These are phyloP conservation scores for Apiospora koreana DNA, from an alignment of 2,329 filamentous ascomycete genomes.

Conservation along the genomic window DNA sequence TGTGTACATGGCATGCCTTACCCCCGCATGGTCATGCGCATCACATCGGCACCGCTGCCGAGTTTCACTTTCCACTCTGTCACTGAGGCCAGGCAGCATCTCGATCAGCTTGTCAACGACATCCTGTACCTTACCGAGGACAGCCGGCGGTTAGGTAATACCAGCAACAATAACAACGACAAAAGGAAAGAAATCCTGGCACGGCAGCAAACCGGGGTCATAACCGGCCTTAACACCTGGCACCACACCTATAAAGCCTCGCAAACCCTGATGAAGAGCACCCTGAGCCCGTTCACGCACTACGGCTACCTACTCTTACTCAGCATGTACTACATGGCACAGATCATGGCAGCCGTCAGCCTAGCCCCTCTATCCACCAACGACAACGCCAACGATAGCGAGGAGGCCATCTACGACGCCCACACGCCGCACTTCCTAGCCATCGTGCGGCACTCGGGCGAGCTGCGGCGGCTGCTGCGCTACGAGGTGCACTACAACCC, in stretches of 20 bases:
- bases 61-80: conserved; percentile 7
- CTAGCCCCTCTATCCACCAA: conserved; percentile 23
- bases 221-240: conserved; percentile 17
- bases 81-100: conserved; percentile 9
- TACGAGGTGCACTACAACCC: not conserved
- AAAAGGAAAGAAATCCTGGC: not conserved
- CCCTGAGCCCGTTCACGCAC: conserved; percentile 20
- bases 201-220: not conserved
- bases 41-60: not conserved
- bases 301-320: conserved; percentile 33
- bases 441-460: conserved; percentile 29
- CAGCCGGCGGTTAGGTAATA: not conserved
- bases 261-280: conserved; percentile 13
- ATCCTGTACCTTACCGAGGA: not conserved
- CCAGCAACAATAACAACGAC: not conserved
- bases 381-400: conserved; percentile 19
- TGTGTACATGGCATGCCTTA: conserved; percentile 21
- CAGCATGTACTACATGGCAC: conserved; percentile 43
- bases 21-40: conserved; percentile 18
- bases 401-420: conserved; percentile 40
- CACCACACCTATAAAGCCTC: conserved; percentile 27
- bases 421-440: conserved; percentile 33
- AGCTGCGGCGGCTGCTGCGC: not conserved
- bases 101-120: conserved; percentile 8
- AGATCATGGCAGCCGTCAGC: conserved; percentile 42